Evolutionary conservation across 2,329 filamentous ascomycete species (phyloP).

Genomic region (Coccinonectria pachysandricola): DNA sequence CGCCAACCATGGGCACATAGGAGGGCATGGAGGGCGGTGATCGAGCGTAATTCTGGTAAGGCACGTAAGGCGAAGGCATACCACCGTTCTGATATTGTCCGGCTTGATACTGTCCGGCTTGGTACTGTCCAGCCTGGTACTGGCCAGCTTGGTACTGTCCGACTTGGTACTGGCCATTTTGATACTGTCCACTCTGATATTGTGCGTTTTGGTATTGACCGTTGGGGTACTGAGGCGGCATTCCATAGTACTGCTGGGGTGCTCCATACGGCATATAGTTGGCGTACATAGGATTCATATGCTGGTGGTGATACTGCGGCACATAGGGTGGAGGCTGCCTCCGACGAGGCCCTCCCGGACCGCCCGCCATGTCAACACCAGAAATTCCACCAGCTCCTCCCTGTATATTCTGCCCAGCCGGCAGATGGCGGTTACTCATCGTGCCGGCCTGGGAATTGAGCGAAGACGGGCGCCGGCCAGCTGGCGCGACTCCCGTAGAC

Average conservation of each 20-base stretch:
- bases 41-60: slow-evolving; percentile 38
- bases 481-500: slow-evolving; percentile 24
- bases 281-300: slow-evolving; percentile 38
- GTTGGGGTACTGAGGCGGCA: slow-evolving; percentile 43
- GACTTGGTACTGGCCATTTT: slow-evolving; percentile 9
- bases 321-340: slow-evolving; percentile 28
- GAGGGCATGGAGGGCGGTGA: slow-evolving; percentile 44
- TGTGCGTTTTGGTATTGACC: too few species aligned
- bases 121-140: slow-evolving; percentile 7
- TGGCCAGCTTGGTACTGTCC: slow-evolving; percentile 8
- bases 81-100: slow-evolving; percentile 16
- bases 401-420: slow-evolving; percentile 60
- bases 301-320: slow-evolving; percentile 31
- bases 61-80: slow-evolving; percentile 37
- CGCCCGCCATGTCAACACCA: slow-evolving; percentile 25
- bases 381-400: slow-evolving; percentile 27
- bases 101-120: slow-evolving; percentile 3
- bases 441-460: slow-evolving; percentile 52
- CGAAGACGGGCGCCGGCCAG: slow-evolving; percentile 24
- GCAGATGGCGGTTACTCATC: slow-evolving; percentile 70
- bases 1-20: slow-evolving; percentile 42
- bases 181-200: too few species aligned
- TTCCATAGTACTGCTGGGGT: slow-evolving; percentile 38
- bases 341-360: slow-evolving; percentile 28
- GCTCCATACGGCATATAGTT: slow-evolving; percentile 41